phyloP scores from a whole-genome alignment of 768 basidiomycete species.

The Tubosaeta sp. region DNA sequence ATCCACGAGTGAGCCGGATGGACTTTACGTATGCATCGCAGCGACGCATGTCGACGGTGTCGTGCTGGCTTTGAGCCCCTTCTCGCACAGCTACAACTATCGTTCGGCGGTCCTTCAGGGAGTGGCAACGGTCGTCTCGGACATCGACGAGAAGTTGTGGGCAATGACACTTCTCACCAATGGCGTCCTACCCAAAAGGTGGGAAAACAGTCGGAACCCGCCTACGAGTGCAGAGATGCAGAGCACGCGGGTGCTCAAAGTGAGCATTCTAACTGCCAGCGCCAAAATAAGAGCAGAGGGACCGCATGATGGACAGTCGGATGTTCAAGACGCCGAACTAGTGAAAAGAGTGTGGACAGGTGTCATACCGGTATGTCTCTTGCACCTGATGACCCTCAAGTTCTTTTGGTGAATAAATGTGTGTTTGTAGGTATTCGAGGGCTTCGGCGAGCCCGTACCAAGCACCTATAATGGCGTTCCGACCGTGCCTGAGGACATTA shows the following conservation, averaged over 20 bases:
- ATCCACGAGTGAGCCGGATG: background rate
- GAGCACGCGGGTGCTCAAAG: slow-evolving; percentile 22
- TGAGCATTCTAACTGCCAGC: slow-evolving; percentile 18
- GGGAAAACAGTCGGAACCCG: slow-evolving; percentile 19
- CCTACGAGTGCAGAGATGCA: slow-evolving; percentile 22
- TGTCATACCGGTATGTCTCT: slow-evolving; percentile 18
- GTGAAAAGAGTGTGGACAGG: slow-evolving; percentile 21
- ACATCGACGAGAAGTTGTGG: slow-evolving; percentile 23
- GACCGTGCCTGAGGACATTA: slow-evolving; percentile 15
- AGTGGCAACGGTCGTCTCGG: slow-evolving; percentile 9
- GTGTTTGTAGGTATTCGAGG: slow-evolving; percentile 18
- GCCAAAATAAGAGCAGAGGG: slow-evolving; percentile 23
- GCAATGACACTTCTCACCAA: slow-evolving; percentile 21
- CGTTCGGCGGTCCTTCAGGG: slow-evolving; percentile 24
- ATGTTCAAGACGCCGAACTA: slow-evolving; percentile 14
- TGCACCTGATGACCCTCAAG: background rate
- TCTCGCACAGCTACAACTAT: slow-evolving; percentile 26
- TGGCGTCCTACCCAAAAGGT: slow-evolving; percentile 19
- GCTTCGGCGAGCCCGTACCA: slow-evolving; percentile 23
- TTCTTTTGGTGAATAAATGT: background rate
- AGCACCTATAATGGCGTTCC: slow-evolving; percentile 16
- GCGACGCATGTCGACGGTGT: slow-evolving; percentile 24
- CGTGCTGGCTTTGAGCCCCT: slow-evolving; percentile 21
- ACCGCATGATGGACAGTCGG: slow-evolving; percentile 18
- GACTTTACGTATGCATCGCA: slow-evolving; percentile 19